A percentile compares a stretch with the other conserved stretches of the same genome.
phyloP scores from a whole-genome alignment of 306 rosid genomes.

The Hippophae rhamnoides region DNA sequence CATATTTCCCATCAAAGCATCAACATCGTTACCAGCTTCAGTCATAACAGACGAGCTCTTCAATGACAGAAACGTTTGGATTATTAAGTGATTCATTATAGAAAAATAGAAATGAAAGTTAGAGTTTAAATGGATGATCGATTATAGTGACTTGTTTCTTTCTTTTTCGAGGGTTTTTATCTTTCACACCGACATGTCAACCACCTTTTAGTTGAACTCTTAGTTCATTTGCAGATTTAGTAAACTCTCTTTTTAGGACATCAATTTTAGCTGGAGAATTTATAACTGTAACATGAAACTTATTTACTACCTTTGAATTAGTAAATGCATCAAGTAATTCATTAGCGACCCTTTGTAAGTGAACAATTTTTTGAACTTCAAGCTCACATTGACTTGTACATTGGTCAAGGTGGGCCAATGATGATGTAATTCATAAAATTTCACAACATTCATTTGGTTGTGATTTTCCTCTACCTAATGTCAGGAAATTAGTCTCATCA shows the following conservation, averaged over 20 bases:
- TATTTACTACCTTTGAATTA: no score
- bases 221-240: neutral
- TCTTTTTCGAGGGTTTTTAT: neutral
- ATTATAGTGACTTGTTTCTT: neutral
- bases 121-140: no score
- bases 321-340: constrained; percentile 5
- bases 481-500: no score
- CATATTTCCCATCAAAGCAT: no score
- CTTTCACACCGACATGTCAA: neutral
- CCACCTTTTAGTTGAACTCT: neutral
- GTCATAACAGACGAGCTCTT: no score
- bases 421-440: neutral
- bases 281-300: neutral
- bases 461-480: no score
- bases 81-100: no score
- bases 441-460: no score
- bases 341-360: constrained; percentile 2
- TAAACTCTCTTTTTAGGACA: neutral
- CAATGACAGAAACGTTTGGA: no score
- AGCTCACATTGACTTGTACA: constrained; percentile 1
- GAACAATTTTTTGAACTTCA: constrained; percentile 4
- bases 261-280: constrained; percentile 1
- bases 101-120: no score
- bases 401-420: constrained; percentile 1
- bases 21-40: no score